Conservation (phyloP, 2,329 filamentous ascomycete species). For the Zymoseptoria ardabiliae region DNA sequence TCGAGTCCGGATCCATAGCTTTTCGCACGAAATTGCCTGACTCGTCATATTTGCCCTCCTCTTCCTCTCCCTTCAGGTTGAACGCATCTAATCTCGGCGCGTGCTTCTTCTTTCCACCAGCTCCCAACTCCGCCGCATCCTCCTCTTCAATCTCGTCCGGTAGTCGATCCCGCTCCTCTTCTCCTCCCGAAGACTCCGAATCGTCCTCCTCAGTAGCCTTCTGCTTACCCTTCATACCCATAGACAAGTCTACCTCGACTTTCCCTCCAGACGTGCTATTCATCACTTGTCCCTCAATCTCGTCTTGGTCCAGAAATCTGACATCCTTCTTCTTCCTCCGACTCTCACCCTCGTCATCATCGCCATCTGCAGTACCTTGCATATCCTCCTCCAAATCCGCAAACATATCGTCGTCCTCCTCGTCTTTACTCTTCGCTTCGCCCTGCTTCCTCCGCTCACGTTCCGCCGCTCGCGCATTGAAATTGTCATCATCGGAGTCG, state of each 20-base stretch:
- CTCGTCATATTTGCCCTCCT: conserved; percentile 88
- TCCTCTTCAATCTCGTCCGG: conserved; percentile 52
- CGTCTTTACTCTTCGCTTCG: conserved; percentile 43
- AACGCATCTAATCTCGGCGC: conserved; percentile 94
- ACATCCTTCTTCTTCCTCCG: conserved; percentile 59
- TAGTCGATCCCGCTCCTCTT: conserved; percentile 60
- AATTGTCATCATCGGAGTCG: conserved; percentile 85
- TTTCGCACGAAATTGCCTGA: conserved; percentile 86
- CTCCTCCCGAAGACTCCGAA: conserved; percentile 41
- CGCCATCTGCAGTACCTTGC: conserved; percentile 37
- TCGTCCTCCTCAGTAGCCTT: conserved; percentile 28
- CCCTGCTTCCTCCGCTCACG: conserved; percentile 31
- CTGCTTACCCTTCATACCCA: conserved; percentile 48
- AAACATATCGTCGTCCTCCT: conserved; percentile 76
- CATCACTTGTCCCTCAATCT: conserved; percentile 74
- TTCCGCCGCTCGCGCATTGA: conserved; percentile 58
- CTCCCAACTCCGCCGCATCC: conserved; percentile 81
- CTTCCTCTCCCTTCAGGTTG: conserved; percentile 83
- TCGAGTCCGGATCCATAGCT: conserved; percentile 77
- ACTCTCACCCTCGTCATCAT: conserved; percentile 44
- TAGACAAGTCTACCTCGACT: conserved; percentile 52
- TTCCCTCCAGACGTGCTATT: conserved; percentile 67
- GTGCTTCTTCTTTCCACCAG: conserved; percentile 83
- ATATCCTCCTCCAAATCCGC: conserved; percentile 57
- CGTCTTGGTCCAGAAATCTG: conserved; percentile 51